Evolutionary conservation across 1,139 yeast species (phyloP), one percentile per base, ranked within the genome.

Genomic region (Kodamaea sp.): DNA sequence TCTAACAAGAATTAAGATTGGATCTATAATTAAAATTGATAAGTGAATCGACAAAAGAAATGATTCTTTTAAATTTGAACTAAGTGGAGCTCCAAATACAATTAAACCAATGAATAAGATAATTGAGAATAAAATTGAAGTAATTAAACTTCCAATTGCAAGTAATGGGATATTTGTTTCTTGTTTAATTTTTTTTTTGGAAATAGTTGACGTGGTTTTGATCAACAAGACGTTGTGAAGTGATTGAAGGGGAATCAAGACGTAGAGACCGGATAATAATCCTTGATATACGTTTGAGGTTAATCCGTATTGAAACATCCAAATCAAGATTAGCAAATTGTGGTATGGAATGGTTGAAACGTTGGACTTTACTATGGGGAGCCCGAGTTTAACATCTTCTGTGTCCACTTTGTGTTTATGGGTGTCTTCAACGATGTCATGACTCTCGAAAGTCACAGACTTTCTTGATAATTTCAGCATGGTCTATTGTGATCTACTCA

Each of bases 71-170:
- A 76, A 52, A 35, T 73, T 70, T 1, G 77, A 66, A 2, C 79
- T 67, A 31, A 85, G 67, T 20, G 97, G 97, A 0, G 97, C 96
- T 6, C 98, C 98, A 54, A 87, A 79, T n/a, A 89, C 54, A 3
- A 89, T 65, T 37, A 84, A 57, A 1, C 75, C 55, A 1, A 70
- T 50, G 50, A 75, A 77, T 1, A 84, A 58, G 3, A 84, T 81
- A 2, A 76, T 42, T 2, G 86, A 64, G 34, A 79, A 63, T 9
- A 75, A 44, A 8, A 70, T 41, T 6, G 82, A 55, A 5, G 76
- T 46, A 2, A 77, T 53, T 2, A 72, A 44, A 3, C 78, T 59
- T 12, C 73, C 57, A 1, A 50, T 52, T 1, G 73, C 43, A 24
- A 71, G 50, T 30, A 75, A 53, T 3, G 67, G 52, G 8, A 54